Evolutionary conservation across 176 grass and related monocot species (phyloP).

Genomic region (Paspalum notatum): DNA sequence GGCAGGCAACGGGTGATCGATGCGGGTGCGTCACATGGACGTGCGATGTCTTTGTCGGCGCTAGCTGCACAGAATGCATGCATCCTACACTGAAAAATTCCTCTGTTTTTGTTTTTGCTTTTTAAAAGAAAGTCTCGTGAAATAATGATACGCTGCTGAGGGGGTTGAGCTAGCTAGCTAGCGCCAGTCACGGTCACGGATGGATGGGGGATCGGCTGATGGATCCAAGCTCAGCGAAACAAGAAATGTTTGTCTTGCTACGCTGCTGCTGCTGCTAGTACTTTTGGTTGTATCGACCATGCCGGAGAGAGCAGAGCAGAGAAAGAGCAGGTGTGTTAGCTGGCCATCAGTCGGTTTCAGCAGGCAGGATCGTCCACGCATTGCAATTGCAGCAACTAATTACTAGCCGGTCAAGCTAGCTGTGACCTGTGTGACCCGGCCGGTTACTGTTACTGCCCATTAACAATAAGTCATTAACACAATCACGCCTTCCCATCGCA

Average conservation of each 20-base stretch:
- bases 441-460: neutral
- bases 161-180: neutral
- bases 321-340: neutral
- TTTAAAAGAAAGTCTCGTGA: neutral
- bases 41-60: slow-evolving; percentile 15
- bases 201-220: slow-evolving; percentile 13
- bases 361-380: neutral
- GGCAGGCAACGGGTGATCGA: slow-evolving; percentile 12
- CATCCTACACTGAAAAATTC: neutral
- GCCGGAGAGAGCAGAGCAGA: slow-evolving; percentile 33
- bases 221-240: neutral
- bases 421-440: slow-evolving; percentile 14
- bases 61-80: neutral
- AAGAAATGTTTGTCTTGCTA: slow-evolving; percentile 21
- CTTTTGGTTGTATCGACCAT: slow-evolving; percentile 40
- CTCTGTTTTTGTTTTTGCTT: neutral
- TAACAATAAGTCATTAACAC: no score
- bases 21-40: slow-evolving; percentile 4
- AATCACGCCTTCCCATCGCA: neutral
- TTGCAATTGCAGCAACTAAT: neutral
- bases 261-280: neutral
- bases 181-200: neutral
- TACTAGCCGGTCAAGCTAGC: slow-evolving; percentile 6
- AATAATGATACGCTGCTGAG: neutral
- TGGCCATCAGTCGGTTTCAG: neutral